A percentile compares a stretch with the other conserved stretches of the same genome.
Evolutionary conservation across 495 filamentous ascomycete species (phyloP).

Genomic region (Penicilliopsis zonata): DNA sequence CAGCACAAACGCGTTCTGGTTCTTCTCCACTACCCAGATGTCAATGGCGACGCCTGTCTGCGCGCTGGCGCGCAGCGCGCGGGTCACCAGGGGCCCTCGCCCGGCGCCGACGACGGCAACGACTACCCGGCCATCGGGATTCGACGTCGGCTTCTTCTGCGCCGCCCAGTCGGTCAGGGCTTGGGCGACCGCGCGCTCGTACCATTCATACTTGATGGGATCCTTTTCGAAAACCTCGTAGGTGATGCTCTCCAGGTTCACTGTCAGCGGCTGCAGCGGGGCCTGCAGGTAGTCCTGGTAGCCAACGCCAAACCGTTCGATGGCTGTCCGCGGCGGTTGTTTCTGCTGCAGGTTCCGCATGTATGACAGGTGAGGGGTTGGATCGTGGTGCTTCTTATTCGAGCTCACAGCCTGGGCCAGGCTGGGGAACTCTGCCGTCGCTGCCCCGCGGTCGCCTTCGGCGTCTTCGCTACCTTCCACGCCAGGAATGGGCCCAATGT

Average conservation of each 20-base stretch:
- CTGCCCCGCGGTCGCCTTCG: slow-evolving; percentile 18
- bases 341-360: slow-evolving; percentile 72
- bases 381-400: slow-evolving; percentile 41
- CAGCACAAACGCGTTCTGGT: slow-evolving; percentile 91
- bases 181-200: slow-evolving; percentile 70
- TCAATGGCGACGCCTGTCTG: slow-evolving; percentile 65
- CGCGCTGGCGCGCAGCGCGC: slow-evolving; percentile 68
- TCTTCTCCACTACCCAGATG: slow-evolving; percentile 93
- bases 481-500: slow-evolving; percentile 57
- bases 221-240: slow-evolving; percentile 99
- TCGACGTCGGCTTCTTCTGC: slow-evolving; percentile 58
- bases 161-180: slow-evolving; percentile 73
- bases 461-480: slow-evolving; percentile 28
- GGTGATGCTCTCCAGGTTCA: slow-evolving; percentile 92
- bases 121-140: slow-evolving; percentile 58
- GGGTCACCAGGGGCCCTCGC: slow-evolving; percentile 78
- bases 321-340: slow-evolving; percentile 50
- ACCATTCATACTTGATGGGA: slow-evolving; percentile 94
- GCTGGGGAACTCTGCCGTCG: slow-evolving; percentile 48
- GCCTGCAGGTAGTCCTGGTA: slow-evolving; percentile 95
- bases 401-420: slow-evolving; percentile 47
- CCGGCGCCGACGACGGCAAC: slow-evolving; percentile 90
- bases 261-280: slow-evolving; percentile 84
- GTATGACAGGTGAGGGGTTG: slow-evolving; percentile 63
- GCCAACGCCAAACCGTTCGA: slow-evolving; percentile 61